Evolutionary conservation across 2,329 filamentous ascomycete species (phyloP).

Genomic region (Penicillium sp.): DNA sequence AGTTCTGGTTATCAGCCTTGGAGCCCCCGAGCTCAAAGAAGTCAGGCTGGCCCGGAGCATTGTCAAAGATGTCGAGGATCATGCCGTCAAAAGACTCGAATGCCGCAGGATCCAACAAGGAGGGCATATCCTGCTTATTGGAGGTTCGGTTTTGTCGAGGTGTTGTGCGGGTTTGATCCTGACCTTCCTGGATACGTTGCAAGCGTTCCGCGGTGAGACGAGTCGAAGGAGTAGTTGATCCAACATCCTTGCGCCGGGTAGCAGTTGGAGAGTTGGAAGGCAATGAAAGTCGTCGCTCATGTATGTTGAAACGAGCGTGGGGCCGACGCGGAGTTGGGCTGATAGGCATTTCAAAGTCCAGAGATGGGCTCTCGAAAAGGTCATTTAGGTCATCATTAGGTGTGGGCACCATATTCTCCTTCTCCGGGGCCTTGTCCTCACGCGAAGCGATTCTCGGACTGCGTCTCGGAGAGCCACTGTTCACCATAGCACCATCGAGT

Average conservation of each 20-base stretch:
- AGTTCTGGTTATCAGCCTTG: conserved; percentile 29
- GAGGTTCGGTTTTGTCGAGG: conserved; percentile 26
- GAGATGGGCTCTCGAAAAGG: conserved; percentile 64
- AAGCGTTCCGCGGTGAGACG: conserved; percentile 35
- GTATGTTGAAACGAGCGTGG: conserved; percentile 48
- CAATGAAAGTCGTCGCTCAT: conserved; percentile 39
- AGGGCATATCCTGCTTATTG: conserved; percentile 24
- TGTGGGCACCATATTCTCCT: conserved; percentile 57
- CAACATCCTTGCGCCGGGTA: conserved; percentile 23
- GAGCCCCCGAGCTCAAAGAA: conserved; percentile 30
- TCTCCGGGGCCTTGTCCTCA: conserved; percentile 50
- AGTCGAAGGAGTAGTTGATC: conserved; percentile 25
- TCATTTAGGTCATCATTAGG: conserved; percentile 58
- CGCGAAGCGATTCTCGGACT: conserved; percentile 39
- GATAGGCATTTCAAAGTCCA: conserved; percentile 57
- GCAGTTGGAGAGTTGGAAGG: conserved; percentile 39
- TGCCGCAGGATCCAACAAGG: conserved; percentile 24
- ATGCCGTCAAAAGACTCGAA: conserved; percentile 37
- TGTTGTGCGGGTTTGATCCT: conserved; percentile 21
- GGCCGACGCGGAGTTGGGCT: conserved; percentile 55
- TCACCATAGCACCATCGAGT: conserved; percentile 36
- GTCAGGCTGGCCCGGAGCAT: conserved; percentile 28
- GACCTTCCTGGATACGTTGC: conserved; percentile 33
- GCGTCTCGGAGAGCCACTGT: conserved; percentile 50
- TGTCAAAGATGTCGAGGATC: conserved; percentile 41